Base-by-base conservation (phyloP, 1,139 yeast species). In the Taphrina deformans region DNA sequence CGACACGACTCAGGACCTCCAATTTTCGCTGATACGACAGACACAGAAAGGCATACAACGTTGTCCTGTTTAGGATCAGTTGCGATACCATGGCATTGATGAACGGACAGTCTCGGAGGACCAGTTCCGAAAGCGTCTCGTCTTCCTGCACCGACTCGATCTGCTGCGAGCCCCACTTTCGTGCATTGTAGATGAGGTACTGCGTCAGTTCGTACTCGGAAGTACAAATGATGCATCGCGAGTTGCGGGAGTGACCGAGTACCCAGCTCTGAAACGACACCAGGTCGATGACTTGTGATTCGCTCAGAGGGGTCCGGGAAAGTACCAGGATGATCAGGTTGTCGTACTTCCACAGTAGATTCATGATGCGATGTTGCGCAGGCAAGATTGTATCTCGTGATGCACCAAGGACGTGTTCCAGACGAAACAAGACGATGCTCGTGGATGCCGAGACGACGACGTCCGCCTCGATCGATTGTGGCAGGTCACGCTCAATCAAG, bases 51-150 rank as follows among this genome's bases (percentile, higher is more conserved):
- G 7, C 35, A 26, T 14, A 48, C 16, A 48, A 26, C 9, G 53
- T 10, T 10, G 35, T 14, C 23, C 16, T 10, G 35, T 48, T 12
- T 18, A 29, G 23, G 33, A 48, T 26, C 53, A 9, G 5, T 14
- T 51, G 55, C n/a, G 48, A 46, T 6, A 24, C 31, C 48, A 53
- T 53, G 46, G 58, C 58, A 40, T 53, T 53, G 14, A 53, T 14
- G 7, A 53, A 24, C 3, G 58, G 58, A 40, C 58, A 53, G 7
- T 10, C 12, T 21, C 58, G 29, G 6, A 38, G 35, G 14, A 53
- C 14, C 23, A 31, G 14, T 21, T 53, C 58, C 31, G 48, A 9
- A 3, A 6, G 21, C 33, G 21, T 38, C 26, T 35, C 33, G 24
- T 51, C 55, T 14, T 31, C 27, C 23, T 48, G 38, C 18, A 27